phyloP scores from a whole-genome alignment of 2,329 filamentous ascomycete genomes.

The Paradendryphiella salina region DNA sequence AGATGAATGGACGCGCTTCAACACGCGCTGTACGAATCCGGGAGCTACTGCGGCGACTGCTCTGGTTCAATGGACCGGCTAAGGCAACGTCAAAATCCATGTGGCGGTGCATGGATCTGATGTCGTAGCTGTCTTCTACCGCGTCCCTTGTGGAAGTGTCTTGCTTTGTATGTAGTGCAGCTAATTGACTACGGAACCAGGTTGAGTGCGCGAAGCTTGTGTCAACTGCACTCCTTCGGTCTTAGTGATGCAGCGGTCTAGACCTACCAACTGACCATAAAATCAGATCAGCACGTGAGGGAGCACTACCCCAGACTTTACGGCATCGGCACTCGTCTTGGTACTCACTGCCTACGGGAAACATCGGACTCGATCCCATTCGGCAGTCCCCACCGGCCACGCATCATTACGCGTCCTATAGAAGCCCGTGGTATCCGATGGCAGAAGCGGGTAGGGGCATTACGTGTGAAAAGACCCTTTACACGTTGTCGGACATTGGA shows the following conservation, averaged over 20 bases:
- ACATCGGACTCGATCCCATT: slow-evolving; percentile 9
- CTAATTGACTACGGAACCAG: too few species aligned
- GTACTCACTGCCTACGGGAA: slow-evolving; percentile 5
- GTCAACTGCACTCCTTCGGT: background rate
- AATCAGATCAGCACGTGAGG: background rate
- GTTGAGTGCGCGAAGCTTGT: too few species aligned
- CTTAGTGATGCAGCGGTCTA: background rate
- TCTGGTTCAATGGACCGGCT: background rate
- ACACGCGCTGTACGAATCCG: slow-evolving; percentile 14
- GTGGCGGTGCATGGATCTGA: background rate
- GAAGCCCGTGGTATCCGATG: background rate
- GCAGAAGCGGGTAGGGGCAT: background rate
- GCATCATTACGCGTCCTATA: slow-evolving; percentile 3
- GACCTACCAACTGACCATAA: background rate
- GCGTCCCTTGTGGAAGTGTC: too few species aligned
- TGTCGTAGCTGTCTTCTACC: background rate
- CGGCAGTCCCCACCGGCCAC: slow-evolving; percentile 2
- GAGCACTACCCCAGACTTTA: slow-evolving; percentile 2
- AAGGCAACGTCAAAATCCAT: background rate
- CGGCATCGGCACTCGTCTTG: background rate
- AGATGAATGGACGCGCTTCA: slow-evolving; percentile 22
- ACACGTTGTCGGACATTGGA: too few species aligned
- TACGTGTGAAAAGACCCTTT: too few species aligned
- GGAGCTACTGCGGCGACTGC: background rate
- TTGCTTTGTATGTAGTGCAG: too few species aligned